phyloP scores from a whole-genome alignment of 2,329 filamentous ascomycete species.

The Fusarium pseudocircinatum region DNA sequence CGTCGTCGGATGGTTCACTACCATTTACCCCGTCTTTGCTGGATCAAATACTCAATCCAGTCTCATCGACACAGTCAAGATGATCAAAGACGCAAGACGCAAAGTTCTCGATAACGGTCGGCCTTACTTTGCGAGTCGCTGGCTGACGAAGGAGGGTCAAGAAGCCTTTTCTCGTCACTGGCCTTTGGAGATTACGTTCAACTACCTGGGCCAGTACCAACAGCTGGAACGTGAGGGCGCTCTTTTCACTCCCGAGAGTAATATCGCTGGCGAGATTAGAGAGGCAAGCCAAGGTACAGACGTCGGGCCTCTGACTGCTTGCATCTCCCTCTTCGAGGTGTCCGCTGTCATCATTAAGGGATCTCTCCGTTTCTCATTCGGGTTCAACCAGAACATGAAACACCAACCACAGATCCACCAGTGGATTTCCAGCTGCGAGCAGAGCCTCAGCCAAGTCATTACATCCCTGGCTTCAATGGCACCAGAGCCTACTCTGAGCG shows the following conservation, averaged over 20 bases:
- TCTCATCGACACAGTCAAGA: slow-evolving; percentile 25
- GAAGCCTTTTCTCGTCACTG: slow-evolving; percentile 25
- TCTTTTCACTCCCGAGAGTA: slow-evolving; percentile 32
- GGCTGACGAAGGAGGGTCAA: slow-evolving; percentile 16
- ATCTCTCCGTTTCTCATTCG: slow-evolving; percentile 54
- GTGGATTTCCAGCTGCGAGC: slow-evolving; percentile 27
- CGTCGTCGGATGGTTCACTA: slow-evolving; percentile 54
- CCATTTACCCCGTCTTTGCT: slow-evolving; percentile 45
- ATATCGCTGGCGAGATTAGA: slow-evolving; percentile 29
- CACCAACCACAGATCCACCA: slow-evolving; percentile 51
- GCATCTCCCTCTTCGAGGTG: slow-evolving; percentile 59
- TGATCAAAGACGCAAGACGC: slow-evolving; percentile 32
- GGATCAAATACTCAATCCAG: neutral
- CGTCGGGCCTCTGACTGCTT: slow-evolving; percentile 15
- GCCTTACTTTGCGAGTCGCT: slow-evolving; percentile 35
- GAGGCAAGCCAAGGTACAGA: slow-evolving; percentile 26
- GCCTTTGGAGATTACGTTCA: slow-evolving; percentile 42
- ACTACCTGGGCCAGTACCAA: slow-evolving; percentile 44
- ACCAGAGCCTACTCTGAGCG: slow-evolving; percentile 24
- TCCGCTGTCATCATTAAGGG: slow-evolving; percentile 56
- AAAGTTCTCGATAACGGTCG: slow-evolving; percentile 22
- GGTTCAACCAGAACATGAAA: slow-evolving; percentile 54
- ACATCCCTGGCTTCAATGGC: neutral
- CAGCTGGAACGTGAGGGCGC: slow-evolving; percentile 43
- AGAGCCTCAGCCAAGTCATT: slow-evolving; percentile 5